A percentile compares a stretch with the other conserved stretches of the same genome.
These are phyloP conservation scores for Russula lepida DNA, from an alignment of 768 basidiomycete species.

Conservation along the genomic window DNA sequence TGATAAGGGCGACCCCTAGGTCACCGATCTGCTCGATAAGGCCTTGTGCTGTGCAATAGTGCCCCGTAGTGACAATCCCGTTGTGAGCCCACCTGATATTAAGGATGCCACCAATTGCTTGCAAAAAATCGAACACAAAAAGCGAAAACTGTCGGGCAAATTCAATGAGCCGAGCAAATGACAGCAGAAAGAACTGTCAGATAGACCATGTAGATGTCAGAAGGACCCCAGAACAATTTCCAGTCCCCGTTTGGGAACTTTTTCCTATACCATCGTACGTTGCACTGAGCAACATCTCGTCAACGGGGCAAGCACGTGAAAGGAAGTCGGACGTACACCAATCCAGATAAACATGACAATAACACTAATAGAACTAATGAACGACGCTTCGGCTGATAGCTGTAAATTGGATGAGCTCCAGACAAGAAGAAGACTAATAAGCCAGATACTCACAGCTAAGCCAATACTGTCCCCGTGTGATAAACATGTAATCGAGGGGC, in stretches of 20 bases:
- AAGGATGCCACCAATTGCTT: slow-evolving; percentile 33
- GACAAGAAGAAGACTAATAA: too few relatives aligned
- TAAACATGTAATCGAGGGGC: not conserved
- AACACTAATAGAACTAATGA: not conserved
- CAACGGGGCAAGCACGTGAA: not conserved
- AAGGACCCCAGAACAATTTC: slow-evolving; percentile 29
- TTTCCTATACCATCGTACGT: slow-evolving; percentile 3
- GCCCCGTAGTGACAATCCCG: slow-evolving; percentile 29
- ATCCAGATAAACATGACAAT: not conserved
- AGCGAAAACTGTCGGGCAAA: slow-evolving; percentile 23
- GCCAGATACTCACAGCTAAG: slow-evolving; percentile 20
- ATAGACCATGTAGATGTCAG: slow-evolving; percentile 37
- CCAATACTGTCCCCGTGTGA: slow-evolving; percentile 27
- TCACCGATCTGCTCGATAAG: slow-evolving; percentile 36
- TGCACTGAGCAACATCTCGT: slow-evolving; percentile 2
- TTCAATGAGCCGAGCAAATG: slow-evolving; percentile 5
- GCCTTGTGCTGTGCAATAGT: slow-evolving; percentile 34
- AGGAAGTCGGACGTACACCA: not conserved
- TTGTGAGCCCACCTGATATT: slow-evolving; percentile 29
- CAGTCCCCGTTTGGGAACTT: not conserved
- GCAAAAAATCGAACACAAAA: slow-evolving; percentile 29
- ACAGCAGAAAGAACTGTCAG: too few relatives aligned
- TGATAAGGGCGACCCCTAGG: slow-evolving; percentile 34
- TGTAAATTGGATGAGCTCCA: slow-evolving; percentile 14
- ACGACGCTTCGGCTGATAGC: slow-evolving; percentile 30